These are phyloP conservation scores for Cryoendolithus antarcticus DNA, from an alignment of 2,329 filamentous ascomycete genomes.

Conservation along the genomic window DNA sequence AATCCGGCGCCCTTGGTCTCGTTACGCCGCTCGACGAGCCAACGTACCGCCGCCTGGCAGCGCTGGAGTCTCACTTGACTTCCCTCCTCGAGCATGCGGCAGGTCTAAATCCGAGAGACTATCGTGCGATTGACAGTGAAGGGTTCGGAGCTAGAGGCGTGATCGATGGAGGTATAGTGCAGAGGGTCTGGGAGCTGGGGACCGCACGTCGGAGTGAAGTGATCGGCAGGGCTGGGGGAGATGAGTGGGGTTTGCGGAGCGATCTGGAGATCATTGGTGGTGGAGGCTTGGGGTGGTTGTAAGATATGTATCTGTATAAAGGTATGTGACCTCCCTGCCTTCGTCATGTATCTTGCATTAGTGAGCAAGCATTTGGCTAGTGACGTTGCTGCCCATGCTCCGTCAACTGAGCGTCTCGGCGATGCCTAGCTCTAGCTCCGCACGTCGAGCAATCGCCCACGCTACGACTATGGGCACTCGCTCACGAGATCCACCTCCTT, in stretches of 20 bases:
- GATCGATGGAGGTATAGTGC: slow-evolving; percentile 63
- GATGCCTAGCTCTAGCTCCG: too few species aligned
- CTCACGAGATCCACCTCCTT: slow-evolving; percentile 4
- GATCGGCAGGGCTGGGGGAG: slow-evolving; percentile 57
- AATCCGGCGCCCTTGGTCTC: slow-evolving; percentile 63
- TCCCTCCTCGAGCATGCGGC: slow-evolving; percentile 64
- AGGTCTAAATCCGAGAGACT: slow-evolving; percentile 72
- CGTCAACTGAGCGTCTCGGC: too few species aligned
- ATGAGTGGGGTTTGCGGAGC: slow-evolving; percentile 53
- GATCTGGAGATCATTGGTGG: slow-evolving; percentile 58
- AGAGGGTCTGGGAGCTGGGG: slow-evolving; percentile 63
- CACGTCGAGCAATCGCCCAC: too few species aligned
- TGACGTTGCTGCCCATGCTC: too few species aligned
- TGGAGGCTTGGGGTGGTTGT: slow-evolving; percentile 49
- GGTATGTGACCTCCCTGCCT: too few species aligned
- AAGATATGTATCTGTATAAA: neutral
- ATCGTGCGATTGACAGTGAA: slow-evolving; percentile 46
- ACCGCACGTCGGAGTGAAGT: slow-evolving; percentile 61
- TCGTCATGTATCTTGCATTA: too few species aligned
- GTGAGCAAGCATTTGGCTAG: too few species aligned
- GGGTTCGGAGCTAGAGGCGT: slow-evolving; percentile 48
- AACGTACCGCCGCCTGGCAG: slow-evolving; percentile 70
- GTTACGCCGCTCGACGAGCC: slow-evolving; percentile 68
- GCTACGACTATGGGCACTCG: slow-evolving; percentile 1
- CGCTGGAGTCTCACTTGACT: slow-evolving; percentile 66